phyloP scores from a whole-genome alignment of 352 stramenopile species.

The Globisporangium parvum region DNA sequence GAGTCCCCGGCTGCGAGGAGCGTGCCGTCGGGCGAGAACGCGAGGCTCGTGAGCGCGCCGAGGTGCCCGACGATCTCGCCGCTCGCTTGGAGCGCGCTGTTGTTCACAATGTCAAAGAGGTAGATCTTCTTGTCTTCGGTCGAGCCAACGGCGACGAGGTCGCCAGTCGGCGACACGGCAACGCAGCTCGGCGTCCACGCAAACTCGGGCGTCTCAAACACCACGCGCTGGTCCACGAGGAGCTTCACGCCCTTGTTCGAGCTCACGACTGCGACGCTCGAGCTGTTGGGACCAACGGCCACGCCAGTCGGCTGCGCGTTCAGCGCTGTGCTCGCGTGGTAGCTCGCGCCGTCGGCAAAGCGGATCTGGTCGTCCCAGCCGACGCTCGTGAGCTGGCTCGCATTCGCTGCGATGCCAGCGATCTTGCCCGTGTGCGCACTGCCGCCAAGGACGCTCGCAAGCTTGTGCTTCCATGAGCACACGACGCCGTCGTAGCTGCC shows the following conservation, averaged over 20 bases:
- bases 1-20: constrained; percentile 83
- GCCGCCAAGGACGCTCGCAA: constrained; percentile 34
- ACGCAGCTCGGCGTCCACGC: constrained; percentile 76
- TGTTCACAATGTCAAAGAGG: constrained; percentile 72
- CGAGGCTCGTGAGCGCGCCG: constrained; percentile 63
- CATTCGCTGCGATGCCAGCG: constrained; percentile 64
- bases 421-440: constrained; percentile 69
- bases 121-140: constrained; percentile 86
- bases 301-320: constrained; percentile 71
- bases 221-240: constrained; percentile 54
- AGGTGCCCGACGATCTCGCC: constrained; percentile 69
- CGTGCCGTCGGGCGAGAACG: constrained; percentile 83
- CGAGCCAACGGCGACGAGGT: constrained; percentile 73
- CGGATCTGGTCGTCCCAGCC: constrained; percentile 91
- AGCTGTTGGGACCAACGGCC: constrained; percentile 36
- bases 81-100: constrained; percentile 45
- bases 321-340: constrained; percentile 52
- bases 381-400: constrained; percentile 68
- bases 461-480: constrained; percentile 81
- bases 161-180: constrained; percentile 58
- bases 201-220: constrained; percentile 75
- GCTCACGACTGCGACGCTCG: constrained; percentile 51
- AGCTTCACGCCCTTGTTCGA: constrained; percentile 85
- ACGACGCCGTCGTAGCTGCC: constrained; percentile 94
- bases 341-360: constrained; percentile 55